Percentiles rank a stretch among this genome's conserved stretches.
Evolutionary conservation across 2,329 filamentous ascomycete species (phyloP).

Genomic region (Chrysoporthe cubensis): DNA sequence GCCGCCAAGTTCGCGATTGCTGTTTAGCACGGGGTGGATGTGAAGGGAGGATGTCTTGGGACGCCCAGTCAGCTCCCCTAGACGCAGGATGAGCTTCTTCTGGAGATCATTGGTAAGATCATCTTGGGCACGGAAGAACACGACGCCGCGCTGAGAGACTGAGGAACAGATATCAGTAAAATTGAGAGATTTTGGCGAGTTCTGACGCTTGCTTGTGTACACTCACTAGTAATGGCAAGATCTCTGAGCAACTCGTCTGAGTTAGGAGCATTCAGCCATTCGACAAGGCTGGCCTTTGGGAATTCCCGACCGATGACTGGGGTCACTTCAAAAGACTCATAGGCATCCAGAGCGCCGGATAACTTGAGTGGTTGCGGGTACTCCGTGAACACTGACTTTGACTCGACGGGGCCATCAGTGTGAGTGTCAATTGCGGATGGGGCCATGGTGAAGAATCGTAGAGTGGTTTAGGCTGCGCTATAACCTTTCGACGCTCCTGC

Average conservation of each 20-base stretch:
- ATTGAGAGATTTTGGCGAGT: too few relatives aligned
- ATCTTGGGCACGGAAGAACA: constrained; percentile 66
- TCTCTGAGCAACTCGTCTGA: constrained; percentile 67
- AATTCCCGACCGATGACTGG: constrained; percentile 67
- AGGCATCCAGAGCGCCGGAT: constrained; percentile 54
- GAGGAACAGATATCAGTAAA: not conserved
- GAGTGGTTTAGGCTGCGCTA: not conserved
- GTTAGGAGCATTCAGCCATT: constrained; percentile 64
- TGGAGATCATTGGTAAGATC: constrained; percentile 61
- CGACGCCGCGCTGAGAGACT: constrained; percentile 67
- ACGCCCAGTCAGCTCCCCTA: constrained; percentile 64
- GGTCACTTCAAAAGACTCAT: constrained; percentile 61
- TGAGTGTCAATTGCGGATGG: constrained; percentile 31
- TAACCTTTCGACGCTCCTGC: too few relatives aligned
- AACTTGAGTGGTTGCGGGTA: constrained; percentile 48
- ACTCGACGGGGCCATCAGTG: constrained; percentile 26
- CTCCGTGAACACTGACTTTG: constrained; percentile 10
- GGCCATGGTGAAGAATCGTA: constrained; percentile 30
- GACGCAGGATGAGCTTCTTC: constrained; percentile 60
- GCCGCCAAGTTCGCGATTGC: constrained; percentile 54
- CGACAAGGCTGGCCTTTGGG: constrained; percentile 60
- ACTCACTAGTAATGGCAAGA: constrained; percentile 67
- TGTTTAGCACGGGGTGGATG: constrained; percentile 63
- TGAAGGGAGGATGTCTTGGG: constrained; percentile 61
- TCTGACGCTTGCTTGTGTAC: not conserved